These are phyloP conservation scores for Metschnikowia kofuensis DNA, from an alignment of 805 yeast species.

Conservation along the genomic window DNA sequence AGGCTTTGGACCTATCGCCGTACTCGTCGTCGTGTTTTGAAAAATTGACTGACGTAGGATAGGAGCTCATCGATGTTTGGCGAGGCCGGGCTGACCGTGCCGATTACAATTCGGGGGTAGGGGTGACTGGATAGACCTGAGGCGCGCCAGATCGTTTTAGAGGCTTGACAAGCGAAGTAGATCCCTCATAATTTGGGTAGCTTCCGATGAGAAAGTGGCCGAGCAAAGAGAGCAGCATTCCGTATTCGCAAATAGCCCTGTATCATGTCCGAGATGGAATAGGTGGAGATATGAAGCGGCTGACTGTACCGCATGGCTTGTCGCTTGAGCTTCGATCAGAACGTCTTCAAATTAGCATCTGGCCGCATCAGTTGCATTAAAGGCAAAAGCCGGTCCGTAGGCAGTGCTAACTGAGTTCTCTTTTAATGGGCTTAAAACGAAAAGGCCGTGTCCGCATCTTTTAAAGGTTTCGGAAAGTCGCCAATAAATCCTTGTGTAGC, in stretches of 20 bases:
- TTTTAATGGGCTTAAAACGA: not conserved
- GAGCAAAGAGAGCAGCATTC: not conserved
- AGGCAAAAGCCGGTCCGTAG: not conserved
- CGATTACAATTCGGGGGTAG: not conserved
- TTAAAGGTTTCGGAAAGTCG: not conserved
- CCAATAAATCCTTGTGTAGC: not conserved
- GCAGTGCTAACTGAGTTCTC: not conserved
- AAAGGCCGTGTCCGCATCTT: not conserved
- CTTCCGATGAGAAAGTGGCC: not conserved
- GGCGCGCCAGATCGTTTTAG: not conserved
- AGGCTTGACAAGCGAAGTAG: not conserved
- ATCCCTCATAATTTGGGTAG: not conserved
- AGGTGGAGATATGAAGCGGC: not conserved
- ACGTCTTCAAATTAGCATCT: not conserved
- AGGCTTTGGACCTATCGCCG: not conserved
- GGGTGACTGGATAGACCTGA: not conserved
- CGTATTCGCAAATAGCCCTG: not conserved
- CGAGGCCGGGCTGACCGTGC: not conserved
- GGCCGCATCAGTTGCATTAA: not conserved
- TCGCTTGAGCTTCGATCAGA: not conserved
- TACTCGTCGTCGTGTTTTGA: not conserved
- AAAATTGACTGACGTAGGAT: not conserved
- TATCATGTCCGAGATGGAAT: not conserved
- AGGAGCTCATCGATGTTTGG: not conserved
- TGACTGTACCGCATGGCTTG: not conserved